Evolutionary conservation across 352 stramenopile genomes (phyloP), one percentile per base, ranked within the genome.

Genomic region (Halophytophthora batemanensis): DNA sequence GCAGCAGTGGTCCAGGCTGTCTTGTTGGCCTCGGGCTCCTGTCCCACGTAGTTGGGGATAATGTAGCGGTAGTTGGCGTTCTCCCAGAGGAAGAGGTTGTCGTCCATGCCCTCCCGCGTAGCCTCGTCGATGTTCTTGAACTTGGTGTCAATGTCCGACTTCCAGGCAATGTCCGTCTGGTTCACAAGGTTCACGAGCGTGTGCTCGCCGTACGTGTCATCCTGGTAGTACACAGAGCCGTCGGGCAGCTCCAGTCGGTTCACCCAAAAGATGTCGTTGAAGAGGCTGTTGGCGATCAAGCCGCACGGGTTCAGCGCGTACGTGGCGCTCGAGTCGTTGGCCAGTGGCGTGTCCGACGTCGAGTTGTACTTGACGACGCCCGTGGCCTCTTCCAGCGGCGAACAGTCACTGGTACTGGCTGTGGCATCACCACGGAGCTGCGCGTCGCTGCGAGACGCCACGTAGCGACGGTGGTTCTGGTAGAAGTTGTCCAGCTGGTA

Each of bases 401-500:
- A 74, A 67, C 95, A 98, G 48, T 94, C 71, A 31, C 61, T 73
- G 3, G 53, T 79, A 52, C 71, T 87, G 15, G 77, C 72, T 1
- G 57, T 61, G 35, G 81, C 73, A 25, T 87, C 71, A 40, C 87
- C 86, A 18, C 74, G 72, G 35, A 98, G 70, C 71, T 98, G 95
- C 53, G 75, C 83, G 45, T 96, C 77, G 61, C 96, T 97, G 38
- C 84, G 72, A 40, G 83, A 97, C 52, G 83, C 82, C 17, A 95
- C 75, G 68, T 99, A 99, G 31, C 82, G 82, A 29, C 96, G 80
- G 73, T 99, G 96, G 76, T 99, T 99, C 80, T 99, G 97, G 78
- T 99, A 98, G 71, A 99, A 99, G 73, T 99, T 99, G 56, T 96
- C 86, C 25, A 99, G 70, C 73, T 99, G 90, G 66, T 99, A 99